phyloP scores from a whole-genome alignment of 495 filamentous ascomycete genomes.

The Chaetomidium leptoderma region DNA sequence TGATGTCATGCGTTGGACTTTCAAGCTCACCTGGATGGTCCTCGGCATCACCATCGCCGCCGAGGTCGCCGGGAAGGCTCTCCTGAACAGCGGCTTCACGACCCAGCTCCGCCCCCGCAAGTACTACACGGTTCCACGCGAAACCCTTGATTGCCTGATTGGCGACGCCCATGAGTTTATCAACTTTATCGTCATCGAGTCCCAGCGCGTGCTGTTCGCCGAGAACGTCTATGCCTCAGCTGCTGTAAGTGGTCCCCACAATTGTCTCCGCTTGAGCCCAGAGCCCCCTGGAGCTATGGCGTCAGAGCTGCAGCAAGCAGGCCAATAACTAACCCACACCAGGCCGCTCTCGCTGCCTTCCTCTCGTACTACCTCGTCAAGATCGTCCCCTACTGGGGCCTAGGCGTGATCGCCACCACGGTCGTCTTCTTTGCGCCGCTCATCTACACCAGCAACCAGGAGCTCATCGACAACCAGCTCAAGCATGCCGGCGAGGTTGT shows the following conservation, averaged over 20 bases:
- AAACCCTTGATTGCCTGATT: slow-evolving; percentile 71
- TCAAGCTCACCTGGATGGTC: slow-evolving; percentile 74
- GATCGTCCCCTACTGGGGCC: slow-evolving; percentile 87
- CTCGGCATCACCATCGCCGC: slow-evolving; percentile 63
- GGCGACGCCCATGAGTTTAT: slow-evolving; percentile 86
- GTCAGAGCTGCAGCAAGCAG: slow-evolving; percentile 3
- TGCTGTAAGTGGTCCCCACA: slow-evolving; percentile 57
- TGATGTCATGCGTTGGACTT: slow-evolving; percentile 77
- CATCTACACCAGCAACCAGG: slow-evolving; percentile 87
- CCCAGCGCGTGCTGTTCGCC: slow-evolving; percentile 88
- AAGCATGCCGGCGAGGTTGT: slow-evolving; percentile 64
- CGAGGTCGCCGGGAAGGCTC: slow-evolving; percentile 70
- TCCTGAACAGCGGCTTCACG: slow-evolving; percentile 73
- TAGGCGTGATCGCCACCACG: slow-evolving; percentile 71
- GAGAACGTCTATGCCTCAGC: slow-evolving; percentile 83
- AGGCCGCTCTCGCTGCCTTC: slow-evolving; percentile 58
- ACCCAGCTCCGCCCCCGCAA: slow-evolving; percentile 82
- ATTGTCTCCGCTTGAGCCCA: slow-evolving; percentile 5
- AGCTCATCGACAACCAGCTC: slow-evolving; percentile 85
- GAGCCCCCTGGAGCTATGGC: slow-evolving; percentile 10
- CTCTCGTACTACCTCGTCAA: slow-evolving; percentile 91
- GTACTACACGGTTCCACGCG: slow-evolving; percentile 88
- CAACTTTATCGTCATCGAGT: slow-evolving; percentile 97
- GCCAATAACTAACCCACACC: slow-evolving; percentile 21
- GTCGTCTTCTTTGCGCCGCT: slow-evolving; percentile 81